Evolutionary conservation across 2,329 filamentous ascomycete genomes (phyloP), one percentile per base, ranked within the genome.

Genomic region (Diaporthe caulivora): DNA sequence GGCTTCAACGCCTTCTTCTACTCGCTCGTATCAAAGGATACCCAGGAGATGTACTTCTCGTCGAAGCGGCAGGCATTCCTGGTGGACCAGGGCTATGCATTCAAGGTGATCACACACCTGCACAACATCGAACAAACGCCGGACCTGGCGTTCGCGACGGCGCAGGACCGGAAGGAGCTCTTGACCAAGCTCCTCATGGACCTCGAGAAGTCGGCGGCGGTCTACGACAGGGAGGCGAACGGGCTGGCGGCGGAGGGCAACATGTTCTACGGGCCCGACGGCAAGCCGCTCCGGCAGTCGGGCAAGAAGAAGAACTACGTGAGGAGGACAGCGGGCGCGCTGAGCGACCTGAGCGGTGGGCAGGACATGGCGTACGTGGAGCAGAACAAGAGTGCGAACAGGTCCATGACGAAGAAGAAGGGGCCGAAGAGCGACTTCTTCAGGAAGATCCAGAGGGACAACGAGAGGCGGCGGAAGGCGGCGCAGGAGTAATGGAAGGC

Each of bases 1-100:
- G 97, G 97, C 10, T 99, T 99, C 83, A 99, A 99, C 80, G 97
- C 97, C 0, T 99, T 98, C 83, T 99, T 99, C 86, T 99, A 99
- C 84, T 97, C 95, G 0, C 89, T 99, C 0, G 97, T 99, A 4
- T 97, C 94, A 8, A 98, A 98, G 82, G 97, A 99, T 81, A 99
- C 97, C 0, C 93, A 95, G 75, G 97, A 99, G 82, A 98, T 99
- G 96, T 97, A 92, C 81, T 99, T 98, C 82, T 98, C 96, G 0
- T 95, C 95, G 5, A 98, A 98, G 83, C 91, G 97, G 13, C 97
- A 99, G 83, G 96, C 97, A 1, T 99, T 99, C 85, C 87, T 99
- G 1, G 95, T 99, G 29, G 97, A 99, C 77, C 97, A 99, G 83
- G 97, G 97, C 13, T 99, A 99, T 81, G 96, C 97, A 0, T 99